Conservation (phyloP, 2,329 filamentous ascomycete species). For the Fusarium haematococcum region DNA sequence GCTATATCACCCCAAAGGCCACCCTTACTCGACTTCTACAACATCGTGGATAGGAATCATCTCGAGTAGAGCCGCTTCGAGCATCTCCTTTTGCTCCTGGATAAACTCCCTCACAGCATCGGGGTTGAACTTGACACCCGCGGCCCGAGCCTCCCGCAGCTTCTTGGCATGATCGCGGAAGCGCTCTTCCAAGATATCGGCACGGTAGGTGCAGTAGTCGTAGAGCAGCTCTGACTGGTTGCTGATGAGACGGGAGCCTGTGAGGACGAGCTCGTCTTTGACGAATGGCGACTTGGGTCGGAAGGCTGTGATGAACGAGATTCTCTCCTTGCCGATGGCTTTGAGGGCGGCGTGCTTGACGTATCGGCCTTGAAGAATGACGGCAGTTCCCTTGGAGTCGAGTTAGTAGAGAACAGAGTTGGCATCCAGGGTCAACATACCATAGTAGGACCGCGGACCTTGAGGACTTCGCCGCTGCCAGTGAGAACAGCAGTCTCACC, state of each 20-base stretch:
- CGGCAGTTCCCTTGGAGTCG: conserved; percentile 64
- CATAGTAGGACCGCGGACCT: conserved; percentile 70
- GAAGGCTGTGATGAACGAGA: conserved; percentile 75
- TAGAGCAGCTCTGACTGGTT: conserved; percentile 21
- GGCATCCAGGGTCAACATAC: conserved; percentile 51
- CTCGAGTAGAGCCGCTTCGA: conserved; percentile 38
- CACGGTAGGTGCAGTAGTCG: conserved; percentile 27
- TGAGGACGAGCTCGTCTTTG: conserved; percentile 71
- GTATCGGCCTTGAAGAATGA: conserved; percentile 75
- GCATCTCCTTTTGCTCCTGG: conserved; percentile 39
- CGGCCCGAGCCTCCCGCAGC: conserved; percentile 19
- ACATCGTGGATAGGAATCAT: conserved; percentile 25
- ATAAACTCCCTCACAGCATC: conserved; percentile 29
- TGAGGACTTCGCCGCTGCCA: conserved; percentile 64
- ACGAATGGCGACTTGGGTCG: conserved; percentile 66
- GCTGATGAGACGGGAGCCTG: conserved; percentile 69
- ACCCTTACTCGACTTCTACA: conserved; percentile 2
- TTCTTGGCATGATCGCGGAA: conserved; percentile 34
- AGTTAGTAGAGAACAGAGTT: conserved; percentile 16
- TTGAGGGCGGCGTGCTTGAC: conserved; percentile 73
- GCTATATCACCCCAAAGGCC: background rate
- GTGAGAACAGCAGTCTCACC: conserved; percentile 73
- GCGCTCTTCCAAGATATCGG: conserved; percentile 64
- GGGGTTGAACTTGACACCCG: conserved; percentile 29
- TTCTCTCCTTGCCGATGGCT: conserved; percentile 69